Evolutionary conservation across 2,329 filamentous ascomycete species (phyloP).

Genomic region (Sporothrix pseudoabietina): DNA sequence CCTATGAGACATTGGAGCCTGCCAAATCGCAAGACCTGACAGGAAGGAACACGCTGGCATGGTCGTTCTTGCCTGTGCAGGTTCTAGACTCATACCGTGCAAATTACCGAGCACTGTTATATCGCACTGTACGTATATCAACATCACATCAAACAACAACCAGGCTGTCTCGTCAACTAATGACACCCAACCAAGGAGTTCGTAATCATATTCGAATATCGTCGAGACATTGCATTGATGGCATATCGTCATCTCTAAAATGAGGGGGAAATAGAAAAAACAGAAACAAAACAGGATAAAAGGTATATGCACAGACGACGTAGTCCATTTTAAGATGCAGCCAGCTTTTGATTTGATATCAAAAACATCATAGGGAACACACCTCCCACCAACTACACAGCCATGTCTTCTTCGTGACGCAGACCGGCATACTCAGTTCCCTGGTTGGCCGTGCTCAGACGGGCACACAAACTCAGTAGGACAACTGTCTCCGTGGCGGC

Average conservation of each 20-base stretch:
- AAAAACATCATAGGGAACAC: background rate
- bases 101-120: background rate
- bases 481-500: constrained; percentile 97
- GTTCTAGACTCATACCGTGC: background rate
- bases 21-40: background rate
- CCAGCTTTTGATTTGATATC: background rate
- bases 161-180: no score
- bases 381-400: background rate
- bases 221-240: background rate
- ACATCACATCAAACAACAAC: background rate
- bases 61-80: background rate
- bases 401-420: constrained; percentile 54
- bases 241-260: constrained; percentile 15
- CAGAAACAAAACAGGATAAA: background rate
- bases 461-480: constrained; percentile 80
- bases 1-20: background rate
- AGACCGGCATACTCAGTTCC: constrained; percentile 67
- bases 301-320: background rate
- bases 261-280: background rate
- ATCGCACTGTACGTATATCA: background rate
- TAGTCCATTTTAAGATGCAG: background rate
- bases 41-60: background rate
- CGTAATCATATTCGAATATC: background rate
- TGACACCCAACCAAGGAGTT: background rate
- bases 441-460: constrained; percentile 79